Evolutionary conservation across 495 filamentous ascomycete genomes (phyloP).

Genomic region (Lasiosphaeria miniovina): DNA sequence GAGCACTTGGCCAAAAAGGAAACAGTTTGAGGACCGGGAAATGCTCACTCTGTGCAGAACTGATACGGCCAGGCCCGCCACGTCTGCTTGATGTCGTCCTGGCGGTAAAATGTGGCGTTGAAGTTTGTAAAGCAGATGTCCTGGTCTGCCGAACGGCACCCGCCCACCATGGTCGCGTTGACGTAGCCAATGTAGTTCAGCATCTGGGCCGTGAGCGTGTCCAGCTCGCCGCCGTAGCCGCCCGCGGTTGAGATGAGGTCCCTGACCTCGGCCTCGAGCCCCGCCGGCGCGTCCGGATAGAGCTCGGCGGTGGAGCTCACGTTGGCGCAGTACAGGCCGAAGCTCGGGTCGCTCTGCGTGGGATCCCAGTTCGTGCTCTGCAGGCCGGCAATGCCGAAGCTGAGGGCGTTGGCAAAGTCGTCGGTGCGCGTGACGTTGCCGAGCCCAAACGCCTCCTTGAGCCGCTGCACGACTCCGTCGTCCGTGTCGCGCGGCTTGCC

Average conservation of each 20-base stretch:
- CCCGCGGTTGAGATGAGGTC: slow-evolving; percentile 46
- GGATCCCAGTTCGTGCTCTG: slow-evolving; percentile 73
- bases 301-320: slow-evolving; percentile 48
- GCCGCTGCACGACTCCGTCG: slow-evolving; percentile 41
- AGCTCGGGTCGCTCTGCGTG: slow-evolving; percentile 47
- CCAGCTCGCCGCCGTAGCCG: slow-evolving; percentile 52
- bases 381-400: slow-evolving; percentile 49
- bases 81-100: slow-evolving; percentile 45
- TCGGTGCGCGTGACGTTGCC: slow-evolving; percentile 53
- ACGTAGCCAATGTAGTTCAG: slow-evolving; percentile 67
- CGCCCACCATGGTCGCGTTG: slow-evolving; percentile 35
- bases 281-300: slow-evolving; percentile 40
- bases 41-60: slow-evolving; percentile 44
- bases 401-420: slow-evolving; percentile 60
- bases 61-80: slow-evolving; percentile 63
- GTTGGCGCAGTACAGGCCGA: slow-evolving; percentile 59
- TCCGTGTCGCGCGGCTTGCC: slow-evolving; percentile 44
- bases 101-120: slow-evolving; percentile 49
- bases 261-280: slow-evolving; percentile 38
- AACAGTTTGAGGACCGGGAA: slow-evolving; percentile 9
- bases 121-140: slow-evolving; percentile 55
- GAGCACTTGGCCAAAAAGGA: background rate
- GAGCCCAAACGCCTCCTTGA: slow-evolving; percentile 61
- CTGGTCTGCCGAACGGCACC: slow-evolving; percentile 34
- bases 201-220: slow-evolving; percentile 50